Base-by-base conservation (phyloP, 169 alveolate genomes). In the Plasmodium relictum region DNA sequence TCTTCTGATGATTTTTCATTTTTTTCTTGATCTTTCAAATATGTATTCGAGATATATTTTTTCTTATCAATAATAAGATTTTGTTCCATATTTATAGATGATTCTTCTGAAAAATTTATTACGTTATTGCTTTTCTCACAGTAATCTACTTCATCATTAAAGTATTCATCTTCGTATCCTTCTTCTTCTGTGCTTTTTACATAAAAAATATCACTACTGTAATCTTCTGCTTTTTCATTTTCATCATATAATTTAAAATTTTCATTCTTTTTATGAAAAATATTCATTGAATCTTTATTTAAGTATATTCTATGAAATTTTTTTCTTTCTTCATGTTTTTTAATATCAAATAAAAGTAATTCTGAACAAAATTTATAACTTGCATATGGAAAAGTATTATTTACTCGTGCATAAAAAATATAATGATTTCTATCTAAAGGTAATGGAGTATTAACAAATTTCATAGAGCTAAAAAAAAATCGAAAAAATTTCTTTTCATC, bases 401-500 rank as follows among this genome's bases (percentile, higher is more conserved):
- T 24, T 8, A 66, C 61, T 22, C 56, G 52, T 16, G 80, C 44
- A 54, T 52, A 68, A 39, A 83, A 83, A 22, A 83, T 83, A 62
- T 83, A 56, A 59, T 83, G 91, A 8, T 16, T 54, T 26, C 72
- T 83, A 42, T 72, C 45, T 37, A 41, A n/a, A n/a, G 91, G 85
- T 14, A 83, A 61, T 1, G 69, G 52, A 0, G 91, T 83, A 48
- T 39, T 83, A 41, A 42, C 18, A 37, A 83, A 66, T 44, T 83
- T 56, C n/a, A 83, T 10, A n/a, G 10, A 54, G 45, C 68, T 65
- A 45, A 83, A 69, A 44, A 83, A 83, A 61, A 83, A 83, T 5
- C 39, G 48, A 48, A 83, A 83, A 37, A 83, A 83, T 3, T 16
- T 24, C 24, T 83, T 66, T 44, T 83, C 91, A 68, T 83, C 91